Evolutionary conservation across 1,139 yeast species (phyloP).

Genomic region (Pichia sp.): DNA sequence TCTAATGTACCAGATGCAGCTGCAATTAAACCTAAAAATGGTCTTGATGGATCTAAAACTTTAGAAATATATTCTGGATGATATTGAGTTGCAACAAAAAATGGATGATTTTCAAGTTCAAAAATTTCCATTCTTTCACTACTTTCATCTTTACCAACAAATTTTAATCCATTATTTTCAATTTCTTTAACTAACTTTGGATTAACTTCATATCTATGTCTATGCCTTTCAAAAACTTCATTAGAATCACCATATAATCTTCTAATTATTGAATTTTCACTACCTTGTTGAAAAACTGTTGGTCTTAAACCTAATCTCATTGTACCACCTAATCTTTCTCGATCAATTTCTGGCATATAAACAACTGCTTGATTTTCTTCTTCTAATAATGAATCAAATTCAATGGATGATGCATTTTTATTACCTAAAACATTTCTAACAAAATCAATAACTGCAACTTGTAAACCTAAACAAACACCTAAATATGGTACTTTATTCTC

Average conservation of each 20-base stretch:
- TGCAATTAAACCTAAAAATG: conserved; percentile 92
- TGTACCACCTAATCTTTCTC: conserved; percentile 94
- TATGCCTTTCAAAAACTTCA: conserved; percentile 85
- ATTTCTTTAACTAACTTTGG: conserved; percentile 68
- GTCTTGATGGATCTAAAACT: conserved; percentile 94
- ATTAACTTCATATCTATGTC: conserved; percentile 97
- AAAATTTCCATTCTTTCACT: conserved; percentile 91
- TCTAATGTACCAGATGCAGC: conserved; percentile 82
- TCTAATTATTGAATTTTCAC: conserved; percentile 61
- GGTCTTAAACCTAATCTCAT: conserved; percentile 97
- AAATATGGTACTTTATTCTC: conserved; percentile 88
- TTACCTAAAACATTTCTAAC: conserved; percentile 75
- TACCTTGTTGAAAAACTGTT: conserved; percentile 67
- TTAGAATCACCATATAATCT: conserved; percentile 71
- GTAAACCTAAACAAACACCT: conserved; percentile 97
- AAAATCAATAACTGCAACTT: conserved; percentile 92
- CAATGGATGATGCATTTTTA: conserved; percentile 72
- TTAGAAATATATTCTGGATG: conserved; percentile 97
- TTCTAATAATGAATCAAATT: conserved; percentile 59
- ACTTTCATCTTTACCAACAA: conserved; percentile 89
- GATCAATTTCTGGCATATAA: conserved; percentile 98
- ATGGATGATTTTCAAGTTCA: conserved; percentile 76
- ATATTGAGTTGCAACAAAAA: conserved; percentile 92
- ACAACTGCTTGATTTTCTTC: conserved; percentile 77
- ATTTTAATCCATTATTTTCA: conserved; percentile 73